Base-by-base conservation (phyloP, 805 yeast genomes). In the Barnettozyma populi region DNA sequence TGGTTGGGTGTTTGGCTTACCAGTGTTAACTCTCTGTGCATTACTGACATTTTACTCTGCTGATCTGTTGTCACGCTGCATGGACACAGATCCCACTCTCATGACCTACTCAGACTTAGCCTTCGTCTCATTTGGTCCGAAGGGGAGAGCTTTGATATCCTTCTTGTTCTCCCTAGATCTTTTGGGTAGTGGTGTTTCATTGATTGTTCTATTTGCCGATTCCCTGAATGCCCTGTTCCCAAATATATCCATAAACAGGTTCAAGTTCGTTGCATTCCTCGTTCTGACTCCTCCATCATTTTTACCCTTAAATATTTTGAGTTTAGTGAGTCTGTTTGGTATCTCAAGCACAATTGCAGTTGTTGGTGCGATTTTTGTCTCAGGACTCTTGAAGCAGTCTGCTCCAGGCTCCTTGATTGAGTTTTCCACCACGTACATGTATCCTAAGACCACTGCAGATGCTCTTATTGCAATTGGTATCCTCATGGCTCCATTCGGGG, bases 71-170 rank as follows among this genome's bases (percentile, higher is more conserved):
- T 82, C 92, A 13, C 74, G 76, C 50, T 82, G 95, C 54, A 75
- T 89, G 75, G 89, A 84, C 52, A 83, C 89, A 1, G 94, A 89
- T 66, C 82, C 78, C 14, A 82, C 94, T 0, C 67, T 89, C 45
- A 81, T 84, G 73, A 86, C 96, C 0, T 90, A 89, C 63, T 95
- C 96, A 0, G 97, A 90, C 67, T 72, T 90, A 43, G 95, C 95
- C 4, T 83, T 79, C 57, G 86, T 88, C n/a, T 86, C 90, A 0
- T 88, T 84, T 60, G 96, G 96, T 1, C 70, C 84, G 2, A 71
- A 71, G 29, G 95, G 94, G 2, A 76, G 95, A 57, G 71, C 86
- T 4, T 63, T 84, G 32, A 85, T 90, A 29, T 86, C 95, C 2
- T 55, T 82, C 13, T 60, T 89, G 13, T 89, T 90, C 60, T 82